Evolutionary conservation across 345 rosid species (phyloP).

Genomic region (Rhodamnia argentea): DNA sequence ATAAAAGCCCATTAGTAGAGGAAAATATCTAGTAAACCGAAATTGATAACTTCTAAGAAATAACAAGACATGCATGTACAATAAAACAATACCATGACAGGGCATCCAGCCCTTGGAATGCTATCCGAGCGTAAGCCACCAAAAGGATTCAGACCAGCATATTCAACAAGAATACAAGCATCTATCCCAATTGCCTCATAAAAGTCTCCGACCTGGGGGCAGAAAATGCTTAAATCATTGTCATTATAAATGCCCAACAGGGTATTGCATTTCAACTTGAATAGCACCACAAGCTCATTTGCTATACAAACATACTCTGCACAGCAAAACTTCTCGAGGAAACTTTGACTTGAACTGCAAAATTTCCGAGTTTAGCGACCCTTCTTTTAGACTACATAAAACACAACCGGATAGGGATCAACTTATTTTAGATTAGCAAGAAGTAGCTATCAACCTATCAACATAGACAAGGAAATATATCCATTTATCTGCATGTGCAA

Average conservation of each 20-base stretch:
- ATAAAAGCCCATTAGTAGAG: not conserved
- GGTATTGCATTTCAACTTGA: not conserved
- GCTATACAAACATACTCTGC: conserved; percentile 52
- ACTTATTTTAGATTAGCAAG: not conserved
- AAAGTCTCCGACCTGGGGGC: conserved; percentile 81
- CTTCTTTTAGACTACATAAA: conserved; percentile 72
- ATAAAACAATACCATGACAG: conserved; percentile 58
- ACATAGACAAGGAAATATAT: not conserved
- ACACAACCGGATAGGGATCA: conserved; percentile 1
- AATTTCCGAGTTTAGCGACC: conserved; percentile 85
- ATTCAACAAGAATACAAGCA: conserved; percentile 93
- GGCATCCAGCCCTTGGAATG: conserved; percentile 95
- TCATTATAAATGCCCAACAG: not conserved
- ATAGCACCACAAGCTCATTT: not conserved
- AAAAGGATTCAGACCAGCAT: conserved; percentile 95
- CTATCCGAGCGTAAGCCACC: conserved; percentile 87
- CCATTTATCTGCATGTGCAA: not conserved
- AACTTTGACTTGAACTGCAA: conserved; percentile 88
- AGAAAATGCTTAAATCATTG: not conserved
- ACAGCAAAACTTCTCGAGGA: conserved; percentile 91
- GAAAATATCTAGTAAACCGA: not conserved
- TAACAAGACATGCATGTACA: not conserved
- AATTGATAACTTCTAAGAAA: not conserved
- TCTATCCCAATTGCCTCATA: conserved; percentile 95
- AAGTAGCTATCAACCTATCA: not conserved